Evolutionary conservation across 2,329 filamentous ascomycete species (phyloP), one percentile per base, ranked within the genome.

Genomic region (Dothideomycetes sp.): DNA sequence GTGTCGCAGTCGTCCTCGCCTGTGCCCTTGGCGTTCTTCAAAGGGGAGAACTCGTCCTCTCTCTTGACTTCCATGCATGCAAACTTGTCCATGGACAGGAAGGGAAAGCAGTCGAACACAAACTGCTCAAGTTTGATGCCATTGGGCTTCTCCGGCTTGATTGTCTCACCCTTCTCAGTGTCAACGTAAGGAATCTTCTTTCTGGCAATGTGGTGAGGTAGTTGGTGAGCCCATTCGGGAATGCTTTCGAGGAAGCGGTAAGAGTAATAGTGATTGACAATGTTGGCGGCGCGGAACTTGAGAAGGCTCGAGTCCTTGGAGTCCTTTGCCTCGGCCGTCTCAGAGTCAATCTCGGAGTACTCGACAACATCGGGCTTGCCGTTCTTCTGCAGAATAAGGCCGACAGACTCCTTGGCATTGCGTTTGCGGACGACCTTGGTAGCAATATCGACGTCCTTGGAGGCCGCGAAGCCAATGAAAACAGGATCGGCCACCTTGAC

Each of bases 401-500:
- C 91, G 29, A 98, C 91, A 1, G 87, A 87, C 69, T 98, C 91
- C 56, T 86, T 93, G 38, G 91, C 89, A 58, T 89, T 84, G 54
- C 91, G 87, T 77, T 98, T 98, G 52, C 91, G 85, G 45, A 98
- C 91, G n/a, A 95, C 91, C 72, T 98, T 98, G 52, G 91, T 98
- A 22, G 89, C 89, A 55, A 98, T 93, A 65, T 94, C 87, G 52
- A 95, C 89, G 45, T 86, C 68, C 61, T 89, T 84, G 37, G 80
- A 76, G 31, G 89, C 87, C 4, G 87, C 76, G 65, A 96, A 96
- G 51, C 91, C 91, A 53, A 96, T 81, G 68, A 98, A 96, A 51
- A 86, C 75, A 11, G 91, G 91, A 57, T 98, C 91, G 19, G 89
- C 89, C n/a, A 98, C 89, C 66, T 86, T 89, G 60, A 94, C 89